Base-by-base conservation (phyloP, 2,329 filamentous ascomycete genomes). In the Neofusicoccum kwambonambiense region DNA sequence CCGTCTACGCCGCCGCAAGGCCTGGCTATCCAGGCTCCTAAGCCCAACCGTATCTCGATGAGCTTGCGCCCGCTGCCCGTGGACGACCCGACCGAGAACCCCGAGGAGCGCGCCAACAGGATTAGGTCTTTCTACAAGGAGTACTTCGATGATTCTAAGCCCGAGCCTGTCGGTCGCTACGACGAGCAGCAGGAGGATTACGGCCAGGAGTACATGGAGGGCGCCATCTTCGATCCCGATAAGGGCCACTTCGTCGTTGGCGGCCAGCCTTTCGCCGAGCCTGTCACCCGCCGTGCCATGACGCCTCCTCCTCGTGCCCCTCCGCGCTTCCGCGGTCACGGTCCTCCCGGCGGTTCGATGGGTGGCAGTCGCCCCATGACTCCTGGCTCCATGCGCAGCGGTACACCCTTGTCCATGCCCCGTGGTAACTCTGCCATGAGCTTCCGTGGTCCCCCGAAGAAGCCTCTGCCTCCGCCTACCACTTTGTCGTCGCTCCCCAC, bases 121-220 rank as follows among this genome's bases (percentile, higher is more conserved):
- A 99, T 99, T 70, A 87, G 95, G 76, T 99, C 95, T 3, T 99
- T 99, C 82, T 99, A 99, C 83, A 97, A 97, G 81, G 95, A 99
- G 76, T 99, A 99, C 81, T 99, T 99, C 71, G 95, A 98, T 69
- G 94, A 97, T 47, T 87, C 83, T 66, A 91, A 88, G 74, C 77
- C 80, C 2, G 80, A 79, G 47, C 75, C 75, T 34, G 22, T 39
- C 9, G 70, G 73, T 60, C 68, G 70, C 27, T 75, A 80, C 67
- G 79, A 79, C 41, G 80, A 81, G 45, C 91, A 93, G 76, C 89
- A 91, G 67, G 90, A 93, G 71, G 90, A 94, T 71, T 91, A 92
- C 72, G 88, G 90, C 65, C 81, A 86, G 19, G 86, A 88, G 68
- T 92, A 90, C 74, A 82, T 88, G 52, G 86, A 84, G n/a, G 85